Conservation (phyloP, 306 rosid genomes). For the Acacia crassicarpa region DNA sequence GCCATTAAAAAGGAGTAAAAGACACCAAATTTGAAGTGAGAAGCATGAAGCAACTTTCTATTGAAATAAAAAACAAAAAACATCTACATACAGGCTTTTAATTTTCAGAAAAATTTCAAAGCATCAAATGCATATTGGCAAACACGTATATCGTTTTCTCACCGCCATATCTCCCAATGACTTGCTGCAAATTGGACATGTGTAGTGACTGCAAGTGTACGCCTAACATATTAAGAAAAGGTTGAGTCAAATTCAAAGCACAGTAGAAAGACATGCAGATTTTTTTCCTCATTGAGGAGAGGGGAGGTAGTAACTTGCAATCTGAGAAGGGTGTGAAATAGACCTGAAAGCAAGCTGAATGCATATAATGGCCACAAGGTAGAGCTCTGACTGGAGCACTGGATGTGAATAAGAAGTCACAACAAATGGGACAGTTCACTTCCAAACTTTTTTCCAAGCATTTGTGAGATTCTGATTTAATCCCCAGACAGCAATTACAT, state of each 20-base stretch:
- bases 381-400: conserved; percentile 91
- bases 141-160: conserved; percentile 32
- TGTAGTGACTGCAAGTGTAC: conserved; percentile 92
- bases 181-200: conserved; percentile 98
- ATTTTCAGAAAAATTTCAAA: not conserved
- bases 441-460: conserved; percentile 95
- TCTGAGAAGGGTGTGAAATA: conserved; percentile 23
- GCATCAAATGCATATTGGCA: not conserved
- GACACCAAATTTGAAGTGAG: not conserved
- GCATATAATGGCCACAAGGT: conserved; percentile 99
- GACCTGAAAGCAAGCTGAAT: conserved; percentile 99
- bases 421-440: conserved; percentile 97
- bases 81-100: not conserved
- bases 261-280: not conserved
- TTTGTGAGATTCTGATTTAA: conserved; percentile 77
- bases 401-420: conserved; percentile 91
- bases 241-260: conserved; percentile 30
- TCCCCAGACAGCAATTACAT: conserved; percentile 96
- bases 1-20: not conserved
- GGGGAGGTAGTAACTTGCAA: not conserved
- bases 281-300: not conserved
- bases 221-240: conserved; percentile 60
- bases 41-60: not conserved
- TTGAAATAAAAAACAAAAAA: not conserved
- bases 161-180: conserved; percentile 99